phyloP scores from a whole-genome alignment of 148 eudicot species.

The Silene uniflora region DNA sequence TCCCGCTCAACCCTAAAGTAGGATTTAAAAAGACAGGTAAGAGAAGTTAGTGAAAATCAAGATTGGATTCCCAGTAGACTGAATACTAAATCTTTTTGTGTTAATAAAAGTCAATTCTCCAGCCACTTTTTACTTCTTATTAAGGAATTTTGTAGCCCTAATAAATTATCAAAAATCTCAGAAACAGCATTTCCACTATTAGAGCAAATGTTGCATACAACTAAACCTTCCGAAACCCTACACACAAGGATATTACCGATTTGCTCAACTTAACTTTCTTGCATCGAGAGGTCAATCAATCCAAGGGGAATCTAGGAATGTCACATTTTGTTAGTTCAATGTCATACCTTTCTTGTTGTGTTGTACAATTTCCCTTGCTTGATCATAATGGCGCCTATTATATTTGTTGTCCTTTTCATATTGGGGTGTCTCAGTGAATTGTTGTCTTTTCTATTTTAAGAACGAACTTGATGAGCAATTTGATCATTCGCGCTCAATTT shows the following conservation, averaged over 20 bases:
- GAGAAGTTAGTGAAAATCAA: neutral
- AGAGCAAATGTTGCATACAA: neutral
- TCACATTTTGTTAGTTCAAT: neutral
- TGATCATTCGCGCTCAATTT: too few relatives aligned
- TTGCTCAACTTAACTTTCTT: neutral
- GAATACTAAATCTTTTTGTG: neutral
- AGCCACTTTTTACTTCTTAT: neutral
- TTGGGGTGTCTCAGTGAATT: too few relatives aligned
- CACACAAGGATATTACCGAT: neutral
- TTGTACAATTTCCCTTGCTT: too few relatives aligned
- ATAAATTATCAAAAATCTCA: neutral
- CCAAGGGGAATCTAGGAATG: neutral
- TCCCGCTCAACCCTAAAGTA: neutral
- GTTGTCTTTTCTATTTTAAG: too few relatives aligned
- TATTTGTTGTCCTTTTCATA: too few relatives aligned
- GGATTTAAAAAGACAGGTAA: neutral
- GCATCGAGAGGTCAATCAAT: neutral
- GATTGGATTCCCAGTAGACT: neutral
- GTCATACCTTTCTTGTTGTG: neutral
- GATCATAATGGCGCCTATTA: slow-evolving; percentile 2
- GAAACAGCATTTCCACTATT: neutral
- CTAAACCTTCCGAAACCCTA: neutral
- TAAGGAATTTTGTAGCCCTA: neutral
- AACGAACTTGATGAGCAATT: too few relatives aligned
- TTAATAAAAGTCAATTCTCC: neutral